Conservation (phyloP, 441 rosid genomes). For the Pelargonium australe region DNA sequence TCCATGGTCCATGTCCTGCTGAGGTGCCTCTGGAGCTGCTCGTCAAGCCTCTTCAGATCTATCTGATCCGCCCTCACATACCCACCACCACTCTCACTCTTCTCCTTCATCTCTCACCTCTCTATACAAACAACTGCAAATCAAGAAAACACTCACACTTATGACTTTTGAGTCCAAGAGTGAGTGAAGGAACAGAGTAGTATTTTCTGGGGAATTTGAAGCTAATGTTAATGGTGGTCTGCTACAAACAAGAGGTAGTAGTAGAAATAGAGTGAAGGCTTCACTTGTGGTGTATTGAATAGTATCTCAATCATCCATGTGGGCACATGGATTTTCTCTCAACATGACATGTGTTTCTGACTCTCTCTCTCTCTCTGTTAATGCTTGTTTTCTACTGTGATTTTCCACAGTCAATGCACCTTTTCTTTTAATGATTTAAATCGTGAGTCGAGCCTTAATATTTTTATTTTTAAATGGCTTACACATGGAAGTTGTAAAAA, state of each 20-base stretch:
- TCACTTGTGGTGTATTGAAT: not conserved
- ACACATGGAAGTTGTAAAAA: not conserved
- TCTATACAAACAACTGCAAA: not conserved
- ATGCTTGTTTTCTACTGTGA: not conserved
- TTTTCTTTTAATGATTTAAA: not conserved
- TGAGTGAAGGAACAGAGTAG: conserved; percentile 10
- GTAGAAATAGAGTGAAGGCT: too few relatives aligned
- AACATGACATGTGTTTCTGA: conserved; percentile 40
- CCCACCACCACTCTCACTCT: conserved; percentile 53
- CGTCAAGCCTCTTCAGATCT: conserved; percentile 49
- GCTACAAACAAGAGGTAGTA: too few relatives aligned
- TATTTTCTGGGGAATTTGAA: not conserved
- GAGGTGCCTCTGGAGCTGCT: conserved; percentile 47
- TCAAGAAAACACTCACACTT: not conserved
- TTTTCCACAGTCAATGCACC: conserved; percentile 6
- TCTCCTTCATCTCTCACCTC: conserved; percentile 51
- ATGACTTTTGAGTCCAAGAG: too few relatives aligned
- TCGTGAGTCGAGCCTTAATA: too few relatives aligned
- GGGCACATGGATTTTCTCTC: conserved; percentile 56
- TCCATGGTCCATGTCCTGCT: conserved; percentile 39
- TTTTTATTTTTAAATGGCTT: too few relatives aligned
- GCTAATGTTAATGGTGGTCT: too few relatives aligned
- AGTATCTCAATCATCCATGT: conserved; percentile 36
- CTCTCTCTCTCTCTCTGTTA: conserved; percentile 24
- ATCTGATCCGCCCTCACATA: conserved; percentile 36